These are phyloP conservation scores for Cryptococcus maquisensis DNA, from an alignment of 1,284 basidiomycete genomes.

Conservation along the genomic window DNA sequence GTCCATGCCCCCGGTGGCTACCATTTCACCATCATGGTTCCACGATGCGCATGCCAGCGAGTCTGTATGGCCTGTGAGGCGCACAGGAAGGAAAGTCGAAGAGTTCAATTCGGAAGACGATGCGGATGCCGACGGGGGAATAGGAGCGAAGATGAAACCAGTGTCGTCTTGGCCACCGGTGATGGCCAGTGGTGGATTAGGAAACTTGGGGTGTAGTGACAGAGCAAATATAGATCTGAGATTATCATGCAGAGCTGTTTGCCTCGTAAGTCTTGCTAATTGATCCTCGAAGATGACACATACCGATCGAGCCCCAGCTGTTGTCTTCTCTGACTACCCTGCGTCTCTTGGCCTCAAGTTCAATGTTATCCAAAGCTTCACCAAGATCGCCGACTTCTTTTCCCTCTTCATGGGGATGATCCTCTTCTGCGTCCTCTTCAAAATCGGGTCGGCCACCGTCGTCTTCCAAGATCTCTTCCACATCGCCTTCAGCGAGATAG, in stretches of 20 bases:
- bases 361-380: not conserved
- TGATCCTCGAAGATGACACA: not conserved
- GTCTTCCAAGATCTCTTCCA: not conserved
- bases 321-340: conserved; percentile 21
- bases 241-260: conserved; percentile 34
- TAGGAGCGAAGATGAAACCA: conserved; percentile 70
- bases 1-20: conserved; percentile 96
- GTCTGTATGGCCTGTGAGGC: conserved; percentile 85
- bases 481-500: not conserved
- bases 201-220: conserved; percentile 64
- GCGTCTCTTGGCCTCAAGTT: conserved; percentile 1
- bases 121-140: conserved; percentile 14
- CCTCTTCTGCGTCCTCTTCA: not conserved
- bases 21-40: conserved; percentile 81
- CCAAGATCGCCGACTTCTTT: not conserved
- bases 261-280: not conserved
- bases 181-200: conserved; percentile 73
- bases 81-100: conserved; percentile 68
- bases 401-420: not conserved
- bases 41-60: conserved; percentile 78
- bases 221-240: conserved; percentile 73
- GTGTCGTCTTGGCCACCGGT: conserved; percentile 94
- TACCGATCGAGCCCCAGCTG: conserved; percentile 24
- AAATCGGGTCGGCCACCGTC: conserved; percentile 23
- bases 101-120: conserved; percentile 19